Evolutionary conservation across 1,284 basidiomycete genomes (phyloP).

Genomic region (Melampsora americana): DNA sequence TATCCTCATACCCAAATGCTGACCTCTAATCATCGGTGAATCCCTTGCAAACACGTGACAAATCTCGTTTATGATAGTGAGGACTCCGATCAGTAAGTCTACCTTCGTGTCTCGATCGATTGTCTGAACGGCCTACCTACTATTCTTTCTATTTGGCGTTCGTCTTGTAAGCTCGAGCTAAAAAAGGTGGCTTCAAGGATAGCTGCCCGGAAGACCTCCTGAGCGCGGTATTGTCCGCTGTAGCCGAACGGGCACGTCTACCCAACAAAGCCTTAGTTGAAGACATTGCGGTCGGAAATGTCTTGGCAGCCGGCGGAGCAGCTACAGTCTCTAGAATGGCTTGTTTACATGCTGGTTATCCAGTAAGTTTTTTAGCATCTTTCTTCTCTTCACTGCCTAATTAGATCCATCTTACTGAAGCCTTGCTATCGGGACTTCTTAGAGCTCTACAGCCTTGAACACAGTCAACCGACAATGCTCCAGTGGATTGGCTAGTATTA

Average conservation of each 20-base stretch:
- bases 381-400: not conserved
- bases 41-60: not conserved
- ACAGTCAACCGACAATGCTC: slow-evolving; percentile 95
- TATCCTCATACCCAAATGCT: not conserved
- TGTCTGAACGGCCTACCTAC: not conserved
- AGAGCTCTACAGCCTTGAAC: slow-evolving; percentile 63
- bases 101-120: not conserved
- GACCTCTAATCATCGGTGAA: not conserved
- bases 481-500: slow-evolving; percentile 81
- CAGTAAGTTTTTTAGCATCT: slow-evolving; percentile 52
- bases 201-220: slow-evolving; percentile 85
- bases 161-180: slow-evolving; percentile 55
- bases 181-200: slow-evolving; percentile 92
- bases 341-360: slow-evolving; percentile 84
- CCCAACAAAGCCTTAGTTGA: slow-evolving; percentile 73
- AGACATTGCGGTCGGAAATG: slow-evolving; percentile 87
- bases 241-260: slow-evolving; percentile 57
- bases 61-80: slow-evolving; percentile 6
- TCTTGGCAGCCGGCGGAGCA: slow-evolving; percentile 86
- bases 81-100: slow-evolving; percentile 36
- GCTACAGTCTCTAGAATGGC: slow-evolving; percentile 91
- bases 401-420: slow-evolving; percentile 51
- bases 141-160: not conserved
- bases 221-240: slow-evolving; percentile 73
- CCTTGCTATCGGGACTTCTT: slow-evolving; percentile 55